A percentile compares a stretch with the other conserved stretches of the same genome.
phyloP scores from a whole-genome alignment of 2,329 filamentous ascomycete genomes.

The Alternaria postmessia region DNA sequence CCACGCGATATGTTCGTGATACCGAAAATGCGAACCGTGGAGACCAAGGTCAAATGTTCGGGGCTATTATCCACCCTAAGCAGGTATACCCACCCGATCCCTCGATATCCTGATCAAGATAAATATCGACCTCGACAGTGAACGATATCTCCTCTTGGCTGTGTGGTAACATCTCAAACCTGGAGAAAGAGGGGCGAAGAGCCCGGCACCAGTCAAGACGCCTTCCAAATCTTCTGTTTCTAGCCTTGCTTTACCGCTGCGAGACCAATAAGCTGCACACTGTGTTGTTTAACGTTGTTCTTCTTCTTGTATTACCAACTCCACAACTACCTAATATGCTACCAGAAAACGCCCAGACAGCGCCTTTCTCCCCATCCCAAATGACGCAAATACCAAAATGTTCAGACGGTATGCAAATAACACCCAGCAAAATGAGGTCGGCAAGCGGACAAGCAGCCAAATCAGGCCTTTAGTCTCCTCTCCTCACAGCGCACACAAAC shows the following conservation, averaged over 20 bases:
- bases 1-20: not conserved
- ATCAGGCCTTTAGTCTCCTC: constrained; percentile 66
- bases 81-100: no score
- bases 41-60: no score
- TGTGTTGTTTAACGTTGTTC: not conserved
- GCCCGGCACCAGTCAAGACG: not conserved
- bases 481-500: constrained; percentile 71
- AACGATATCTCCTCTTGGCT: not conserved
- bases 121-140: no score
- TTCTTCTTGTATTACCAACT: not conserved
- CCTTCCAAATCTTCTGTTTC: not conserved
- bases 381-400: not conserved
- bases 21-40: not conserved
- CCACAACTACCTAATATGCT: not conserved
- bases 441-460: not conserved
- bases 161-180: not conserved
- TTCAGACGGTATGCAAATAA: not conserved
- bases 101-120: no score
- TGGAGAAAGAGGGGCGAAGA: not conserved
- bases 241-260: not conserved
- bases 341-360: constrained; percentile 8
- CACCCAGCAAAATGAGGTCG: not conserved
- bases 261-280: not conserved
- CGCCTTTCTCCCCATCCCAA: not conserved
- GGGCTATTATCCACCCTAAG: no score